Conservation (phyloP, 106 monocot species). For the Phalaenopsis aphrodite region DNA sequence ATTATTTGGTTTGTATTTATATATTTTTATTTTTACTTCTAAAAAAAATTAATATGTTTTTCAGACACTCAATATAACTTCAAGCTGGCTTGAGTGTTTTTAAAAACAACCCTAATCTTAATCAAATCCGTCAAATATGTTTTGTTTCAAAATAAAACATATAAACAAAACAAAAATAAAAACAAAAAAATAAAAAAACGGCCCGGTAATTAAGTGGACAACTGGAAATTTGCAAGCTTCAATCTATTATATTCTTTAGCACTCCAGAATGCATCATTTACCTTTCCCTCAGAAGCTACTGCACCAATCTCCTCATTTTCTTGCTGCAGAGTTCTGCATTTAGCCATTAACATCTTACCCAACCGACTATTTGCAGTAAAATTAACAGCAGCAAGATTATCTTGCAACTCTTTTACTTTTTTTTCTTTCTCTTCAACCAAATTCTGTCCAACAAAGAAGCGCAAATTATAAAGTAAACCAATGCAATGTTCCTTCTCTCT, state of each 20-base stretch:
- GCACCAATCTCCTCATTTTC: conserved; percentile 99
- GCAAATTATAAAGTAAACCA: neutral
- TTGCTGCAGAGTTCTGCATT: conserved; percentile 87
- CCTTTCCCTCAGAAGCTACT: conserved; percentile 95
- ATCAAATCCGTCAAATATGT: too few species aligned
- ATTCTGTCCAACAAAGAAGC: conserved; percentile 35
- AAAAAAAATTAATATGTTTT: too few species aligned
- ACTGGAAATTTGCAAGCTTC: neutral
- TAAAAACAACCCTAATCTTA: too few species aligned
- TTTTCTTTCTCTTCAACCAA: conserved; percentile 94
- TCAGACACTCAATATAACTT: too few species aligned
- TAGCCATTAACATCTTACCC: conserved; percentile 94
- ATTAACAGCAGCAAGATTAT: conserved; percentile 90
- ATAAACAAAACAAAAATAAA: neutral
- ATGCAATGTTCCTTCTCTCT: neutral
- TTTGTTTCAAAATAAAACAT: too few species aligned
- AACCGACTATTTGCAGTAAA: conserved; percentile 80
- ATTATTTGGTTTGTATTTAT: too few species aligned
- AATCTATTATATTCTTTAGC: neutral
- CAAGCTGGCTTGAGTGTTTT: too few species aligned
- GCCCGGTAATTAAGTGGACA: neutral
- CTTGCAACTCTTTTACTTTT: conserved; percentile 92
- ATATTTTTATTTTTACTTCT: too few species aligned
- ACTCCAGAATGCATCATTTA: conserved; percentile 9
- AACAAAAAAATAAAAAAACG: neutral